Base-by-base conservation (phyloP, 208 protist species). In the Acanthamoeba royreba region DNA sequence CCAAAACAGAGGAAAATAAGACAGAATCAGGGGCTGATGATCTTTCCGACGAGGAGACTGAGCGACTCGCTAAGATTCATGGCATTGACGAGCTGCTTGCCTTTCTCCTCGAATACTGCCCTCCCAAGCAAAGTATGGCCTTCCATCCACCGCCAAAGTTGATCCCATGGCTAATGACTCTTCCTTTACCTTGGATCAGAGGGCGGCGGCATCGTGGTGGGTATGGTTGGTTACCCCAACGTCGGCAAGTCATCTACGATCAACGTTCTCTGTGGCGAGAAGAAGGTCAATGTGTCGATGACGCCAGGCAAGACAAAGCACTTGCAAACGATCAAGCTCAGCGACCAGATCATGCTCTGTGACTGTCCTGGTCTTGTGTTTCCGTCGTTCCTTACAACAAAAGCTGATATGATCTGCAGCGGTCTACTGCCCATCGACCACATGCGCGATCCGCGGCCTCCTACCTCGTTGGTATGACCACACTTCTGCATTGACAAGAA, bases 271-370 rank as follows among this genome's bases (percentile, higher is more conserved):
- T 97, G 98, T 66, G 97, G 97, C 45, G 96, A 94, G 38, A 99
- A 99, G 96, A 98, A 98, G 90, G 99, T 99, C 0, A 97, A 98
- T 17, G 99, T 99, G 46, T 98, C 98, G 63, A 96, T 98, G 46
- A 99, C 99, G 3, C 99, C 99, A 0, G 99, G 99, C 45, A 99
- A 99, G 94, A 99, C 99, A 28, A 99, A 99, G 95, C 99, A 99
- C 96, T 99, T 61, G 43, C 97, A 98, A 92, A 99, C 99, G 0
- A 96, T 99, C 49, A 90, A 95, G 22, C 97, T 99, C 11, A 97
- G 98, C 2, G 97, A 99, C 55, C 97, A 98, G 92, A 91, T 99
- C 9, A 97, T 97, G 43, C 96, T 99, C 33, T 99, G 98, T 93
- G 99, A 99, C 95, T 99, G 99, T 96, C 99, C 99, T 1, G 99